phyloP scores from a whole-genome alignment of 2,329 filamentous ascomycete species.

The Penicillium sp. region DNA sequence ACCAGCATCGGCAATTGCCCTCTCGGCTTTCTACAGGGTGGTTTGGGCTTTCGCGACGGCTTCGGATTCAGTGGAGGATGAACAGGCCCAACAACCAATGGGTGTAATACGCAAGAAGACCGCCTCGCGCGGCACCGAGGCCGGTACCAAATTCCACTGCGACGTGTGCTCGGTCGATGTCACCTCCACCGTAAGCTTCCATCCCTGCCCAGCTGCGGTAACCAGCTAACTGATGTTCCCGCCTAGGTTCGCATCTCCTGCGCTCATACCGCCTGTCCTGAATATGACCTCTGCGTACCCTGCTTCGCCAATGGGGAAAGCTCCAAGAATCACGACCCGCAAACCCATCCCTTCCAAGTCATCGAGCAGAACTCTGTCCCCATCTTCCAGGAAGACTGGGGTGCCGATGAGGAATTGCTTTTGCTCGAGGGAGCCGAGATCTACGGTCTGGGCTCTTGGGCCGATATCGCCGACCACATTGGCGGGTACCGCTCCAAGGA shows the following conservation, averaged over 20 bases:
- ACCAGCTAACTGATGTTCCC: not conserved
- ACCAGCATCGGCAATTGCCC: conserved; percentile 18
- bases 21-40: conserved; percentile 29
- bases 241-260: conserved; percentile 86
- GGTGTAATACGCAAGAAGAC: conserved; percentile 96
- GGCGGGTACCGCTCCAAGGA: conserved; percentile 91
- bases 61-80: conserved; percentile 38
- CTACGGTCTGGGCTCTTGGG: conserved; percentile 94
- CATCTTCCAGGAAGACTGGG: conserved; percentile 92
- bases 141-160: conserved; percentile 91
- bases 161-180: conserved; percentile 96
- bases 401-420: conserved; percentile 92
- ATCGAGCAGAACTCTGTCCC: conserved; percentile 98
- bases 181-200: conserved; percentile 73
- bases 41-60: conserved; percentile 28
- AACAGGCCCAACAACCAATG: conserved; percentile 53
- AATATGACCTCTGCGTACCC: conserved; percentile 94
- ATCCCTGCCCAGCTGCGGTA: not conserved
- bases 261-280: conserved; percentile 73
- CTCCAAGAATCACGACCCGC: conserved; percentile 78
- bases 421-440: conserved; percentile 91
- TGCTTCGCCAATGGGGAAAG: conserved; percentile 82
- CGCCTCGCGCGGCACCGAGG: conserved; percentile 75
- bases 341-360: conserved; percentile 81
- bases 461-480: conserved; percentile 96